Percentiles rank a stretch among this genome's conserved stretches.
Evolutionary conservation across 495 filamentous ascomycete species (phyloP).

Genomic region (Penicillium maclennaniae): DNA sequence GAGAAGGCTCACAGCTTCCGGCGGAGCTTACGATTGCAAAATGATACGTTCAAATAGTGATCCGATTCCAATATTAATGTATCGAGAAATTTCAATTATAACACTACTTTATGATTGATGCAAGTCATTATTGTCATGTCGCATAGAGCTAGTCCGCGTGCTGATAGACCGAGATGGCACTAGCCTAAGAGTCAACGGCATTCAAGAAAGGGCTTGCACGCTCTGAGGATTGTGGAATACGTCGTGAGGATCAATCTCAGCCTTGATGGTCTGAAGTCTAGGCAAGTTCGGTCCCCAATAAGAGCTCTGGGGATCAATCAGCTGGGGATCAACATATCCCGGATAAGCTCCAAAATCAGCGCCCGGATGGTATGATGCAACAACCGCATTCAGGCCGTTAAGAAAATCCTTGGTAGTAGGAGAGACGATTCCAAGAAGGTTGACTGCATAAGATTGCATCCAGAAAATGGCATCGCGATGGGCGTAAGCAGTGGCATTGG

Average conservation of each 20-base stretch:
- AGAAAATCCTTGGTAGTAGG: conserved; percentile 35
- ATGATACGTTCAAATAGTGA: background rate
- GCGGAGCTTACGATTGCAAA: no score
- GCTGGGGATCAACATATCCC: conserved; percentile 65
- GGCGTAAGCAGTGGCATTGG: conserved; percentile 40
- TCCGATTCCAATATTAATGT: background rate
- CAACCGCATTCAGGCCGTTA: conserved; percentile 41
- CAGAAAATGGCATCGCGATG: conserved; percentile 46
- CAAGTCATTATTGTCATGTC: background rate
- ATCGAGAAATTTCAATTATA: no score
- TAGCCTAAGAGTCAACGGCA: background rate
- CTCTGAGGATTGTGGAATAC: conserved; percentile 62
- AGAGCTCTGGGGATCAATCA: conserved; percentile 40
- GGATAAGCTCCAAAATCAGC: conserved; percentile 51
- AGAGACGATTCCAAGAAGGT: conserved; percentile 36
- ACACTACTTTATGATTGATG: background rate
- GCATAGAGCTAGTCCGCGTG: background rate
- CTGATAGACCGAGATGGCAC: background rate
- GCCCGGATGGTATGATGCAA: conserved; percentile 21
- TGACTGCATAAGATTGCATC: conserved; percentile 42
- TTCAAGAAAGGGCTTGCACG: conserved; percentile 19
- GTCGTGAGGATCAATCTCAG: conserved; percentile 51
- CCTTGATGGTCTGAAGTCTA: conserved; percentile 52
- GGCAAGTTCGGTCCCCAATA: conserved; percentile 57
- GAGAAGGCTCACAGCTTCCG: no score